phyloP scores from a whole-genome alignment of 176 grass and related monocot genomes.

The Pharus latifolius region DNA sequence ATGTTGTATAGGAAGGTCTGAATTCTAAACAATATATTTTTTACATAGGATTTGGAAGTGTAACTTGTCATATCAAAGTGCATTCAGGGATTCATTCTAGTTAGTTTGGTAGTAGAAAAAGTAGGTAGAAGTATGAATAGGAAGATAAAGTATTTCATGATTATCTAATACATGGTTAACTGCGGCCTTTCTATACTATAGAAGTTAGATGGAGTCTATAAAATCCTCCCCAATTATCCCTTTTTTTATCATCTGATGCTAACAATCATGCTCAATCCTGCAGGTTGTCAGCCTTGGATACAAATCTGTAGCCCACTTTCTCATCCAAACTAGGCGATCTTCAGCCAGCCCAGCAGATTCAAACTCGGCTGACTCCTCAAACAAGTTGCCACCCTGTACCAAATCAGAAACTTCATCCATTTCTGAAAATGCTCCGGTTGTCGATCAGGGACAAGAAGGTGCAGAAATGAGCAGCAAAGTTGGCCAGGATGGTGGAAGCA shows the following conservation, averaged over 20 bases:
- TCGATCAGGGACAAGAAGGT: not conserved
- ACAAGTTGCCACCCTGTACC: not conserved
- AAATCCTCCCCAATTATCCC: too few species aligned
- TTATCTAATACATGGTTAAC: too few species aligned
- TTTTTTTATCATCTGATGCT: not conserved
- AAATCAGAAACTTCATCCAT: not conserved
- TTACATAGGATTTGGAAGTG: not conserved
- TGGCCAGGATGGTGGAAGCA: not conserved
- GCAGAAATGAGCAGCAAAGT: constrained; percentile 18
- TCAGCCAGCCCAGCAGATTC: constrained; percentile 5
- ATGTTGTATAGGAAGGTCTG: constrained; percentile 62
- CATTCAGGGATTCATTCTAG: not conserved
- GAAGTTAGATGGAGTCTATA: too few species aligned
- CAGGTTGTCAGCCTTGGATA: constrained; percentile 59
- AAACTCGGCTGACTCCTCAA: constrained; percentile 20
- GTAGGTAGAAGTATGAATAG: too few species aligned
- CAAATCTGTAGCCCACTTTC: constrained; percentile 89
- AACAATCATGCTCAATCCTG: not conserved
- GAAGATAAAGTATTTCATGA: too few species aligned
- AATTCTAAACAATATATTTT: not conserved
- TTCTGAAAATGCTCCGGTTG: constrained; percentile 8
- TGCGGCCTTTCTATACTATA: not conserved
- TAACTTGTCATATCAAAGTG: not conserved
- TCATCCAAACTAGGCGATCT: constrained; percentile 52
- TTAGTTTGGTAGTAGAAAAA: too few species aligned